phyloP scores from a whole-genome alignment of 1,284 basidiomycete species.

The Pholiota adiposa region DNA sequence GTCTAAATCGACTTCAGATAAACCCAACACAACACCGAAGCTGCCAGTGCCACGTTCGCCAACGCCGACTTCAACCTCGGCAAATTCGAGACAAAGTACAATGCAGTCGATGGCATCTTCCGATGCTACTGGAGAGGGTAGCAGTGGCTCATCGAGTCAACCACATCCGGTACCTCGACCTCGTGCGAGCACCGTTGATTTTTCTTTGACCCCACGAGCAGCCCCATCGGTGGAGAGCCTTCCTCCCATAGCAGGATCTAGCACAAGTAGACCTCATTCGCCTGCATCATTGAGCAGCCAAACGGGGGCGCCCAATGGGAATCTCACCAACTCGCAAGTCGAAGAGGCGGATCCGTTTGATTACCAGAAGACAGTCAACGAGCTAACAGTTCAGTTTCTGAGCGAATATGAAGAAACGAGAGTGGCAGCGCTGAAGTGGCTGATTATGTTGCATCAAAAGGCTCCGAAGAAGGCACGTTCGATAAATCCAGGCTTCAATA shows the following conservation, averaged over 20 bases:
- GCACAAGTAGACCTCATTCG: slow-evolving; percentile 59
- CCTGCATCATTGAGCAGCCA: slow-evolving; percentile 51
- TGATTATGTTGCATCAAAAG: slow-evolving; percentile 98
- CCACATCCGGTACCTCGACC: slow-evolving; percentile 14
- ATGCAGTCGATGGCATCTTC: slow-evolving; percentile 47
- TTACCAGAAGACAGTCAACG: slow-evolving; percentile 91
- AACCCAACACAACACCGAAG: slow-evolving; percentile 31
- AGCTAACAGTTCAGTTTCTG: slow-evolving; percentile 91
- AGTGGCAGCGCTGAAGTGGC: slow-evolving; percentile 95
- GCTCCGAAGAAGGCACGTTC: slow-evolving; percentile 88
- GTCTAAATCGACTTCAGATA: slow-evolving; percentile 36
- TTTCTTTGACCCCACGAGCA: slow-evolving; percentile 25
- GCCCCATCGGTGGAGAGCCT: slow-evolving; percentile 23
- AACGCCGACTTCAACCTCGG: slow-evolving; percentile 41
- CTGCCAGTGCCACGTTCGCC: slow-evolving; percentile 54
- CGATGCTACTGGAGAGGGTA: slow-evolving; percentile 41
- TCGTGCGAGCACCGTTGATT: slow-evolving; percentile 28
- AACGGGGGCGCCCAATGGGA: slow-evolving; percentile 36
- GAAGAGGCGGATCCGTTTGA: slow-evolving; percentile 86
- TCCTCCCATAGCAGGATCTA: slow-evolving; percentile 19
- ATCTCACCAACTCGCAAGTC: slow-evolving; percentile 26
- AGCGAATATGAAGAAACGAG: slow-evolving; percentile 97
- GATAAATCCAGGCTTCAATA: too few relatives aligned
- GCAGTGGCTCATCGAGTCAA: slow-evolving; percentile 21
- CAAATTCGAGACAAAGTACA: slow-evolving; percentile 26